Percentiles rank a stretch among this genome's conserved stretches.
These are phyloP conservation scores for Polychaeton citri DNA, from an alignment of 2,329 filamentous ascomycete genomes.

Conservation along the genomic window DNA sequence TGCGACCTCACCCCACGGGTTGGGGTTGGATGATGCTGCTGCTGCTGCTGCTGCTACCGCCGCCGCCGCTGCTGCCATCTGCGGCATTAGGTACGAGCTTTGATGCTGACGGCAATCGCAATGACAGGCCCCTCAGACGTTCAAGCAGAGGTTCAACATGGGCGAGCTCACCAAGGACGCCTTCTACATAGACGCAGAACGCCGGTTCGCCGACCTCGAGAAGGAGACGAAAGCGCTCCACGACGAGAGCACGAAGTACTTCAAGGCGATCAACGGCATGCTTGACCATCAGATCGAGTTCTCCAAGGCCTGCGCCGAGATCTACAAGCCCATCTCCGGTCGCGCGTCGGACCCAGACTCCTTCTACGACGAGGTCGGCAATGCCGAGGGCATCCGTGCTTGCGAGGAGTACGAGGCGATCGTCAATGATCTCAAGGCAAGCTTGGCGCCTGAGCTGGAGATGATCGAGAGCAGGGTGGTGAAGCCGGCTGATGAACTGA, in stretches of 20 bases:
- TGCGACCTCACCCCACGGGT: not conserved
- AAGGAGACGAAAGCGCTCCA: conserved; percentile 92
- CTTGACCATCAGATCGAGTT: conserved; percentile 95
- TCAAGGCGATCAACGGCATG: conserved; percentile 97
- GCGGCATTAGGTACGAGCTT: too few species aligned
- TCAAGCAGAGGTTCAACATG: conserved; percentile 88
- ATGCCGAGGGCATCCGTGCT: conserved; percentile 81
- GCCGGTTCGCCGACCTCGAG: conserved; percentile 87
- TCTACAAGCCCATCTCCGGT: conserved; percentile 97
- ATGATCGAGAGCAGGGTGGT: conserved; percentile 94
- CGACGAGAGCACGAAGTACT: conserved; percentile 95
- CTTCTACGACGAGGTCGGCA: conserved; percentile 60
- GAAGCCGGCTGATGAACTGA: conserved; percentile 79
- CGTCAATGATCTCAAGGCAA: conserved; percentile 79
- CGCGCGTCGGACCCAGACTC: conserved; percentile 87
- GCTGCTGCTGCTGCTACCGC: conserved; percentile 14
- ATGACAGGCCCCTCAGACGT: conserved; percentile 66
- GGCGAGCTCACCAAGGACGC: conserved; percentile 92
- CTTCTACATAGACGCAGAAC: conserved; percentile 87
- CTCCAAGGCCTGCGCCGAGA: conserved; percentile 85
- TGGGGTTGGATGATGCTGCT: conserved; percentile 2
- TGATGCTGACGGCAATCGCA: too few species aligned
- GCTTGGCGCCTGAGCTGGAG: conserved; percentile 79
- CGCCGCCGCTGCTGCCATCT: too few species aligned
- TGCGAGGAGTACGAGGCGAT: conserved; percentile 94